Evolutionary conservation across 345 rosid genomes (phyloP).

Genomic region (Gossypium sturtianum): DNA sequence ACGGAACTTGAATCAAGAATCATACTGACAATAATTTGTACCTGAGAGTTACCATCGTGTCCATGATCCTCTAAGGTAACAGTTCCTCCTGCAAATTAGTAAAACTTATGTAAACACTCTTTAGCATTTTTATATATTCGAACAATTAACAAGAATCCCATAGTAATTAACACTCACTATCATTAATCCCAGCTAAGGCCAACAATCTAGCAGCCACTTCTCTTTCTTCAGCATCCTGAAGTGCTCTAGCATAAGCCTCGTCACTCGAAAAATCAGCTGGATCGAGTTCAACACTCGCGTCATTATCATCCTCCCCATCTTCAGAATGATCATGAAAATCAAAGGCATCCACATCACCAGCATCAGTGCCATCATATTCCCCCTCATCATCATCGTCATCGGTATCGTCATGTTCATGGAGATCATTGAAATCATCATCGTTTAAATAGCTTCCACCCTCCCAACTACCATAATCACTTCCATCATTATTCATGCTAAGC

Average conservation of each 20-base stretch:
- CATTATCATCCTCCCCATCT: conserved; percentile 26
- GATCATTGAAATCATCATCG: conserved; percentile 62
- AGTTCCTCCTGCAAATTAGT: conserved; percentile 44
- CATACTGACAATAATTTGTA: conserved; percentile 9
- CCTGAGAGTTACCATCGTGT: conserved; percentile 47
- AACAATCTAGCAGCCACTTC: conserved; percentile 75
- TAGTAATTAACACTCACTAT: conserved; percentile 35
- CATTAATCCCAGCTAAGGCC: conserved; percentile 64
- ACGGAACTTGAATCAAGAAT: background rate
- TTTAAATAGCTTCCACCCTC: conserved; percentile 57
- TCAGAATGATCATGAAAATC: conserved; percentile 51
- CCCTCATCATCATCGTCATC: conserved; percentile 29
- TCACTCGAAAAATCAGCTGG: conserved; percentile 59
- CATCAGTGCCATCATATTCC: conserved; percentile 41
- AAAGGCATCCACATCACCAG: conserved; percentile 57
- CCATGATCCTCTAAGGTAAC: conserved; percentile 51
- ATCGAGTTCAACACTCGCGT: conserved; percentile 38
- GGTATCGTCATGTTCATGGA: conserved; percentile 31
- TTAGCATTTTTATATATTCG: background rate
- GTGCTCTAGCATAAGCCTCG: conserved; percentile 87
- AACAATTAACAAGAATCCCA: background rate
- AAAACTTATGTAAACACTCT: conserved; percentile 11
- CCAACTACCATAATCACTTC: conserved; percentile 84
- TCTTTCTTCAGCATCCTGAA: conserved; percentile 91
- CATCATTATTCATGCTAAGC: conserved; percentile 62